Evolutionary conservation across 345 rosid genomes (phyloP), one percentile per base, ranked within the genome.

Genomic region (Eucalyptus shirleyi): DNA sequence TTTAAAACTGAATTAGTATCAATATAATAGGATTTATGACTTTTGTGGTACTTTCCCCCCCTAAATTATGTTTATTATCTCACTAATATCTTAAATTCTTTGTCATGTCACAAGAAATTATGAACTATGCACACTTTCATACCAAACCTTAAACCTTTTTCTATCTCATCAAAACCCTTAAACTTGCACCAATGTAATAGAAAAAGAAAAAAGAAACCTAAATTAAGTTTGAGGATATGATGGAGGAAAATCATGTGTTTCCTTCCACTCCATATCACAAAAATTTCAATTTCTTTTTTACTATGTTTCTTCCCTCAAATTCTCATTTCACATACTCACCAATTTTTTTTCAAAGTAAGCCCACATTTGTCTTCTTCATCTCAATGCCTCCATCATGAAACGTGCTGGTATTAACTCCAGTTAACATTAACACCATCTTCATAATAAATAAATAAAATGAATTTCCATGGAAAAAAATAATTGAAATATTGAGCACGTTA

Each of bases 1-100:
- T 24, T 56, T 9, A 9, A 23, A 23, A 56, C 6, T 1, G 1
- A 9, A 4, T 9, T 9, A 9, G 0, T 56, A 56, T 21, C 0
- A 23, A 21, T 23, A 1, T 0, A 56, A 23, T 56, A 23, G 1
- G 13, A n/a, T 56, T 56, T 23, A 21, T 8, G 1, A 56, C 28
- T 23, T 23, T 23, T 56, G 2, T 56, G 6, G 1, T 56, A 56
- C 4, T 18, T 53, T 18, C 0, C 1, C 56, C 4, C 80, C 12
- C 23, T 16, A 67, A 67, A 15, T 34, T 34, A 34, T 69, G 81
- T 34, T 34, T 40, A 8, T 69, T 9, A 2, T 69, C 24, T 34
- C 26, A 0, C 13, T 11, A 69, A 8, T 67, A 67, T 40, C 44
- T 32, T 19, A 34, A 69, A 69, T 14, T 3, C 11, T 69, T 17